phyloP scores from a whole-genome alignment of 441 rosid genomes.

The Hura crepitans region DNA sequence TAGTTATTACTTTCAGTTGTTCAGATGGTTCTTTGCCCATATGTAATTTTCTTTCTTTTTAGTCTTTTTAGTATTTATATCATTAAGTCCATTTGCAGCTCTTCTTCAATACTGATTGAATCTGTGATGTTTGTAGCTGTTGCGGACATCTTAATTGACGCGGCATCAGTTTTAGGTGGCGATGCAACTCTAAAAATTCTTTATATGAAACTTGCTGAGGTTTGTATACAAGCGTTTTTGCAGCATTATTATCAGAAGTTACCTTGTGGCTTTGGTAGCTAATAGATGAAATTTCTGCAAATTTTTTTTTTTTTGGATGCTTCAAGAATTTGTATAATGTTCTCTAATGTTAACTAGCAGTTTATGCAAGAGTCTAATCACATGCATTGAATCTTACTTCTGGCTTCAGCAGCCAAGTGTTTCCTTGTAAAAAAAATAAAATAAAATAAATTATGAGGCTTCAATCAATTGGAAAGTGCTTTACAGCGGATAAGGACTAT shows the following conservation, averaged over 20 bases:
- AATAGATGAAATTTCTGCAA: neutral
- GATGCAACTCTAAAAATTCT: conserved; percentile 85
- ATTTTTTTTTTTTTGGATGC: conserved; percentile 6
- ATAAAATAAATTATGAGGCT: neutral
- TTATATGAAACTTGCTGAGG: conserved; percentile 86
- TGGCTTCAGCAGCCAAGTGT: neutral
- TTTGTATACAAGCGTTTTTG: conserved; percentile 25
- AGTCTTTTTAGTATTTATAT: conserved; percentile 22
- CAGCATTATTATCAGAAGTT: neutral
- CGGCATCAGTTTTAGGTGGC: conserved; percentile 93
- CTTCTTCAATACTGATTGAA: conserved; percentile 36
- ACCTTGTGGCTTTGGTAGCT: neutral
- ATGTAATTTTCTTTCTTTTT: conserved; percentile 17
- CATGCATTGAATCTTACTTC: neutral
- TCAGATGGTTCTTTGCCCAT: conserved; percentile 1
- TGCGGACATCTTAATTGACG: conserved; percentile 92
- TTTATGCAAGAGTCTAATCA: neutral
- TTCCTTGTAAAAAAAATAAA: neutral
- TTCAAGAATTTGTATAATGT: neutral
- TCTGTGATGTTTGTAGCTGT: conserved; percentile 68
- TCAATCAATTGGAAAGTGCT: neutral
- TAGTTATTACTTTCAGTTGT: neutral
- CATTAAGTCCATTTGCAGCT: conserved; percentile 16
- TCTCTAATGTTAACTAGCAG: neutral
- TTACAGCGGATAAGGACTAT: neutral